These are phyloP conservation scores for Furcasterigmium furcatum DNA, from an alignment of 2,329 filamentous ascomycete species.

Conservation along the genomic window DNA sequence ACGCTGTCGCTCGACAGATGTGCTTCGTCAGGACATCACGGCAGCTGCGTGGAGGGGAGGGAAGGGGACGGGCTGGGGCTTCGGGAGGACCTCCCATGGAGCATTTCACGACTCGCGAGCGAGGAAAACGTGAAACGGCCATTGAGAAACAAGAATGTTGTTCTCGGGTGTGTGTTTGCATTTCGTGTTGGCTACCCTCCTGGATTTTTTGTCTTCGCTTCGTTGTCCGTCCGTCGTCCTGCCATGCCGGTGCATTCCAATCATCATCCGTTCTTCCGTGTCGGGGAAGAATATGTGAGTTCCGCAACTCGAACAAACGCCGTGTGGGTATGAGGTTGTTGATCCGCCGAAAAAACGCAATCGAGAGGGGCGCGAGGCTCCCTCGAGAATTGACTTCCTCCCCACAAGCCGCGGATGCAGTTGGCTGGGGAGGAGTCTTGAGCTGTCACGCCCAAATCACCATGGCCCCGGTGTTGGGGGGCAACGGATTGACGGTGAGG, in stretches of 20 bases:
- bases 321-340: neutral
- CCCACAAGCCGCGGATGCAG: slow-evolving; percentile 4
- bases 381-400: slow-evolving; percentile 1
- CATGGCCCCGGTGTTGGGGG: neutral
- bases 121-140: slow-evolving; percentile 64
- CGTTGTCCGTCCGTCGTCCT: slow-evolving; percentile 1
- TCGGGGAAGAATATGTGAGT: neutral
- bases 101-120: slow-evolving; percentile 57
- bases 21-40: slow-evolving; percentile 4
- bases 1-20: too few relatives aligned
- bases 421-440: neutral
- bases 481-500: neutral
- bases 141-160: slow-evolving; percentile 57
- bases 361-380: neutral
- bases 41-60: neutral
- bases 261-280: neutral
- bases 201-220: slow-evolving; percentile 19
- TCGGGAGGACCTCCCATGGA: slow-evolving; percentile 77
- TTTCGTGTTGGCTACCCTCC: slow-evolving; percentile 19
- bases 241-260: neutral
- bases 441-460: neutral
- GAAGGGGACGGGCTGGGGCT: slow-evolving; percentile 28
- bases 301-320: neutral
- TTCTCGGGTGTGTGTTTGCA: slow-evolving; percentile 35
- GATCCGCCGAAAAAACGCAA: neutral